These are phyloP conservation scores for Puccinia polysora DNA, from an alignment of 1,284 basidiomycete species.

Conservation along the genomic window DNA sequence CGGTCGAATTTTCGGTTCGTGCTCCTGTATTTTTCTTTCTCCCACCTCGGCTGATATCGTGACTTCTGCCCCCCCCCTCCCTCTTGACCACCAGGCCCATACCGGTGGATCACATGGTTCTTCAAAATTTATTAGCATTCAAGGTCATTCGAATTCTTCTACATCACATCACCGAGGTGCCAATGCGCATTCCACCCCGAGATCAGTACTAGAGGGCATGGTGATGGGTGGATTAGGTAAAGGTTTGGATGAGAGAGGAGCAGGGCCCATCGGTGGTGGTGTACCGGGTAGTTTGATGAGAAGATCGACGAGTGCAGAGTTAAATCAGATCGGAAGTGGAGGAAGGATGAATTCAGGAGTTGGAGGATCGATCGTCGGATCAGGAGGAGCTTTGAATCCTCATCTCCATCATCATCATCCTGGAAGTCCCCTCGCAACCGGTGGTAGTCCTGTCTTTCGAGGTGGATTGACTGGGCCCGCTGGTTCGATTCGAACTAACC, in stretches of 20 bases:
- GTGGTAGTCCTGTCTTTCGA: neutral
- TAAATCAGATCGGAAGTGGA: neutral
- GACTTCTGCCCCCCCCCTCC: neutral
- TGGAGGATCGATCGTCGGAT: neutral
- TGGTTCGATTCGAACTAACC: neutral
- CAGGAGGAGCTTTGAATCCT: neutral
- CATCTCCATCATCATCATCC: neutral
- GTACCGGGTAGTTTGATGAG: constrained; percentile 1
- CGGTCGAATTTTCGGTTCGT: constrained; percentile 31
- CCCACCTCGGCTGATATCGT: too few species aligned
- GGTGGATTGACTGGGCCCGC: neutral
- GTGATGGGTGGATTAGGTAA: neutral
- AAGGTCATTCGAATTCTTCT: constrained; percentile 6
- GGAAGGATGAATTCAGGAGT: neutral
- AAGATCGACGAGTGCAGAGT: constrained; percentile 3
- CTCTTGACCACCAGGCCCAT: constrained; percentile 8
- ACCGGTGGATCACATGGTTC: constrained; percentile 18
- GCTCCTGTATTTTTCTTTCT: neutral
- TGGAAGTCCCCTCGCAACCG: neutral
- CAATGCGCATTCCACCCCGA: neutral
- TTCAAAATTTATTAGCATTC: constrained; percentile 27
- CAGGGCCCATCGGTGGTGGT: neutral
- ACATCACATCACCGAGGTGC: neutral
- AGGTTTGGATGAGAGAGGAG: neutral
- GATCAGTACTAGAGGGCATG: neutral